These are phyloP conservation scores for Xylariaceae sp. DNA, from an alignment of 2,329 filamentous ascomycete genomes.

Conservation along the genomic window DNA sequence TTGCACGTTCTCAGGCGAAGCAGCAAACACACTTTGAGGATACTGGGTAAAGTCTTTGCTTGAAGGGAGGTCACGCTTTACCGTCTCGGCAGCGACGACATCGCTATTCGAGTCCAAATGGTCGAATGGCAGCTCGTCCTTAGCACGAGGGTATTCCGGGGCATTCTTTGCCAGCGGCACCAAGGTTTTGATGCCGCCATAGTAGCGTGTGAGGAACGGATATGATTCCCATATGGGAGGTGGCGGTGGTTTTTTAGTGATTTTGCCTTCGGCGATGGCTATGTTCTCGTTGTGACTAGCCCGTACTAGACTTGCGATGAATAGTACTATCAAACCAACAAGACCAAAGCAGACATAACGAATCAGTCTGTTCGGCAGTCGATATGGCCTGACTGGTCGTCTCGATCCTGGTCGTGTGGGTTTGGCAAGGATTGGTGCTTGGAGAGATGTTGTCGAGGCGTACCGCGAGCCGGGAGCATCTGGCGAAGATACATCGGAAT, in stretches of 20 bases:
- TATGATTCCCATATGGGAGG: conserved; percentile 82
- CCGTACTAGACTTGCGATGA: conserved; percentile 72
- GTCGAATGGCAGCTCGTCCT: conserved; percentile 54
- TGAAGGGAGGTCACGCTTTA: conserved; percentile 34
- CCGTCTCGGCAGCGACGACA: conserved; percentile 24
- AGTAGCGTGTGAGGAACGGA: conserved; percentile 81
- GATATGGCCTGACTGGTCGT: conserved; percentile 45
- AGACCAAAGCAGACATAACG: conserved; percentile 75
- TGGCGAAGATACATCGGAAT: conserved; percentile 42
- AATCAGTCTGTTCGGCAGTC: conserved; percentile 69
- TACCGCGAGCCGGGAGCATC: conserved; percentile 55
- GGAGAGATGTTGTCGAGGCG: conserved; percentile 40
- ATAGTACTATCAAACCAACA: conserved; percentile 66
- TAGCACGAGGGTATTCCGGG: conserved; percentile 75
- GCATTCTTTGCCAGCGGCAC: conserved; percentile 63
- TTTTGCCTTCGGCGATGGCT: conserved; percentile 54
- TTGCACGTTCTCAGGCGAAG: conserved; percentile 51
- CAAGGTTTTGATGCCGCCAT: conserved; percentile 78
- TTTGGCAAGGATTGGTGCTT: conserved; percentile 44
- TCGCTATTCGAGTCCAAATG: conserved; percentile 37
- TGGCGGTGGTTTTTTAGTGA: conserved; percentile 47
- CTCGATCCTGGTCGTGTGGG: conserved; percentile 30
- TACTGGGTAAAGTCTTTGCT: conserved; percentile 54
- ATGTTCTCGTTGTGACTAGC: conserved; percentile 70
- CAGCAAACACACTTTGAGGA: conserved; percentile 36